Evolutionary conservation across 768 basidiomycete genomes (phyloP).

Genomic region (Termitomyces sp.): DNA sequence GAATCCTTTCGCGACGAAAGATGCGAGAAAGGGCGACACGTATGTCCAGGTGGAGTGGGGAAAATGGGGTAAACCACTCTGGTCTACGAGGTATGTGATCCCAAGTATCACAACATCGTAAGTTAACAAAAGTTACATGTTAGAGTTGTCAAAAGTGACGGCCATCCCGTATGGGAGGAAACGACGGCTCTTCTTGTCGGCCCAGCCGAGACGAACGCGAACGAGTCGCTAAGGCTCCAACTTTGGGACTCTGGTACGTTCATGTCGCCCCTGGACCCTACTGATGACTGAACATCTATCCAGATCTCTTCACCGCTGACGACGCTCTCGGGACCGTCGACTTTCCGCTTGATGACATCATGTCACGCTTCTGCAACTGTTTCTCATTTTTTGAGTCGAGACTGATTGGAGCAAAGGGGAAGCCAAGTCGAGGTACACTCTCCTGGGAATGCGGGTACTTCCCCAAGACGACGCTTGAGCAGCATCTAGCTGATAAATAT

Average conservation of each 20-base stretch:
- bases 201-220: constrained; percentile 58
- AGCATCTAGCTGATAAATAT: constrained; percentile 25
- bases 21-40: constrained; percentile 34
- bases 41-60: constrained; percentile 68
- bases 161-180: constrained; percentile 68
- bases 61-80: constrained; percentile 56
- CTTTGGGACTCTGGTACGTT: constrained; percentile 65
- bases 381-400: constrained; percentile 37
- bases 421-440: constrained; percentile 29
- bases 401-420: constrained; percentile 32
- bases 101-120: not conserved
- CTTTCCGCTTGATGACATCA: constrained; percentile 29
- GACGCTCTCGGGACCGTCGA: constrained; percentile 47
- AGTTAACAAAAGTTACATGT: not conserved
- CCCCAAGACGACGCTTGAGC: constrained; percentile 38
- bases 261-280: not conserved
- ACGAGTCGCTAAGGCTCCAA: constrained; percentile 59
- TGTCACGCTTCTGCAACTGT: constrained; percentile 31
- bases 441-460: constrained; percentile 50
- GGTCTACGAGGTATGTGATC: constrained; percentile 49
- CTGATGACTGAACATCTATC: not conserved
- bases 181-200: constrained; percentile 57
- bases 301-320: constrained; percentile 38
- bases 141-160: constrained; percentile 58
- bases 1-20: constrained; percentile 26